These are phyloP conservation scores for Dysphania ambrosioides DNA, from an alignment of 148 eudicot species.

Conservation along the genomic window DNA sequence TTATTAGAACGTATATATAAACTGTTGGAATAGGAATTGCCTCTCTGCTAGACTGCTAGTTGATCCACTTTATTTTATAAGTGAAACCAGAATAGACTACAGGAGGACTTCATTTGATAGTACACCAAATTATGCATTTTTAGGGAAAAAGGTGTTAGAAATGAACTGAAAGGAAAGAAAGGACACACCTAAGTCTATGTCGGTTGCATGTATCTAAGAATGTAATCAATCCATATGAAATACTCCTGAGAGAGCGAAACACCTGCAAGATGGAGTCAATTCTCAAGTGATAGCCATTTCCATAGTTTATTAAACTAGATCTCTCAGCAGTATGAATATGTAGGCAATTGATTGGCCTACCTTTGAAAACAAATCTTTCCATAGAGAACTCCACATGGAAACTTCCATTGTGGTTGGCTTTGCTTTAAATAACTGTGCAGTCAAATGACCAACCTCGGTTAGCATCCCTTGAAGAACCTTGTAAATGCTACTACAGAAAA, in stretches of 20 bases:
- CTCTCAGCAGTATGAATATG: neutral
- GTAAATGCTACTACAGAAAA: constrained; percentile 31
- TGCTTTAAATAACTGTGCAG: constrained; percentile 42
- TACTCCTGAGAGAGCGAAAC: constrained; percentile 72
- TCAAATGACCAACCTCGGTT: constrained; percentile 21
- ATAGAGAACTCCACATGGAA: constrained; percentile 73
- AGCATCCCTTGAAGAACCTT: constrained; percentile 34
- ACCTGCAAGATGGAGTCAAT: constrained; percentile 41
- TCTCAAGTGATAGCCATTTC: constrained; percentile 7
- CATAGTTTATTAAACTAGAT: neutral
- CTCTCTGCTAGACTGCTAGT: neutral
- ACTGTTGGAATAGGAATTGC: neutral
- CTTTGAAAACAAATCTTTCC: constrained; percentile 88
- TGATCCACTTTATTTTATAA: neutral
- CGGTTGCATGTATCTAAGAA: constrained; percentile 84
- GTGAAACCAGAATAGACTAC: neutral
- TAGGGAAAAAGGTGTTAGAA: neutral
- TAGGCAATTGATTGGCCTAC: constrained; percentile 29
- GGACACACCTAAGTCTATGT: constrained; percentile 74
- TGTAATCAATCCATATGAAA: constrained; percentile 73
- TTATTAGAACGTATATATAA: neutral
- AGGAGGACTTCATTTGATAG: neutral
- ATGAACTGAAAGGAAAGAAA: neutral
- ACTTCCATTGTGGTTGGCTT: constrained; percentile 55
- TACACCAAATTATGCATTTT: neutral